Evolutionary conservation across 1,284 basidiomycete genomes (phyloP), one percentile per base, ranked within the genome.

Genomic region (Apiotrichum mycotoxinovorans): DNA sequence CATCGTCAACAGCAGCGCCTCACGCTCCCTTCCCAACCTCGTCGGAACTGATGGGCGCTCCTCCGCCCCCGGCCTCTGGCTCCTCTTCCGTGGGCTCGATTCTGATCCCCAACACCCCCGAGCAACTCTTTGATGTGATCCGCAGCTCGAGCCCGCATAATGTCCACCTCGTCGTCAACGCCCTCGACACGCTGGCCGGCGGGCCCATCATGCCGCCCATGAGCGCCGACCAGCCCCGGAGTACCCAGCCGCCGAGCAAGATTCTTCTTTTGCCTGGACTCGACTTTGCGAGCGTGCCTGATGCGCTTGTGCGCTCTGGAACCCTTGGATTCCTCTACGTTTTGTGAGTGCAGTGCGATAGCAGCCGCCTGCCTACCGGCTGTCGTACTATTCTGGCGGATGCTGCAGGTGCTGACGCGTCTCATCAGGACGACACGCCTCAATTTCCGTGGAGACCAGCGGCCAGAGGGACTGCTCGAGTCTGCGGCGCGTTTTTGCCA

Each of bases 281-380:
- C 15, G 57, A 66, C 38, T 20, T 71, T 17, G 51, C 56, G 2
- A 41, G 14, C 1, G 18, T 66, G n/a, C 37, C 33, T 0, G 64
- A 67, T 40, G 60, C 43, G 22, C 41, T 60, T 10, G 15, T 75
- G 9, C 34, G 38, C 8, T 37, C 14, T 8, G 52, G 49, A 45
- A 62, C 67, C 3, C 65, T 66, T 5, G 70, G 57, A 8, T 49
- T 73, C 41, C 54, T 69, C 18, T 73, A 65, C 53, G 55, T 69
- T 8, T 17, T 73, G 73, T 75, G 41, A 61, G 73, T 54, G 7
- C 50, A 17, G 17, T 4, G 20, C 4, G 17, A 11, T 3, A 18
- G 37, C n/a, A 27, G 37, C 20, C 47, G 26, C 18, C 52, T 30
- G 30, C 30, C 30, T 30, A 45, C 15, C n/a, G 44, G 25, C 40